phyloP scores from a whole-genome alignment of 805 yeast species.

The Metschnikowia rubicola region DNA sequence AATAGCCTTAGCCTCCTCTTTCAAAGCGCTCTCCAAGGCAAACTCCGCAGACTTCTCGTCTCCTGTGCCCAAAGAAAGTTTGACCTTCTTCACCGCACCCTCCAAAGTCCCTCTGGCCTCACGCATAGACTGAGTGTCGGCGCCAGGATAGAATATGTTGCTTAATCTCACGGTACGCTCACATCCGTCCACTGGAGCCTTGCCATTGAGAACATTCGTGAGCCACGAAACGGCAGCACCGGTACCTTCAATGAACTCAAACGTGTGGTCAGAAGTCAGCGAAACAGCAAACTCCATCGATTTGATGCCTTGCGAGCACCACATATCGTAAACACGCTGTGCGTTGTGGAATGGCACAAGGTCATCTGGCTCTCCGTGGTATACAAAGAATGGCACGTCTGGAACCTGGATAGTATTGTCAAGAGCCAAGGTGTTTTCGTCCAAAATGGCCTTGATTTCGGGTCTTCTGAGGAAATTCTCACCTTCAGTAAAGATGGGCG shows the following conservation, averaged over 20 bases:
- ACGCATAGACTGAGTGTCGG: neutral
- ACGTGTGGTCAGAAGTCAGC: slow-evolving; percentile 25
- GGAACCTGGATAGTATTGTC: slow-evolving; percentile 14
- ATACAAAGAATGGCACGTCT: slow-evolving; percentile 24
- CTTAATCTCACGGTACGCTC: neutral
- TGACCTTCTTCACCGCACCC: neutral
- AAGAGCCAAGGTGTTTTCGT: slow-evolving; percentile 7
- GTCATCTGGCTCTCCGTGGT: slow-evolving; percentile 22
- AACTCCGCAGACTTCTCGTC: too few relatives aligned
- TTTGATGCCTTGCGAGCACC: slow-evolving; percentile 27
- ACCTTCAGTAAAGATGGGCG: neutral
- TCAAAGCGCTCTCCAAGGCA: too few relatives aligned
- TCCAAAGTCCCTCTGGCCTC: neutral
- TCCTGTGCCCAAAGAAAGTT: too few relatives aligned
- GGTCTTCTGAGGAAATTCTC: neutral
- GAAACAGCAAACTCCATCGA: slow-evolving; percentile 29
- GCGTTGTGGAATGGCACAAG: slow-evolving; percentile 21
- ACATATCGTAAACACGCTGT: slow-evolving; percentile 22
- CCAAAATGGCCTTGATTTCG: slow-evolving; percentile 4
- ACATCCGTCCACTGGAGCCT: slow-evolving; percentile 12
- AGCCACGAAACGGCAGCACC: slow-evolving; percentile 15
- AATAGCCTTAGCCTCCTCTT: too few relatives aligned
- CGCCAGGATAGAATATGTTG: neutral
- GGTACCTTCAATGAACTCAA: slow-evolving; percentile 18
- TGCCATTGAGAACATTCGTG: slow-evolving; percentile 10